Base-by-base conservation (phyloP, 192 early-diverging fungal genomes). In the Coemansia sp. region DNA sequence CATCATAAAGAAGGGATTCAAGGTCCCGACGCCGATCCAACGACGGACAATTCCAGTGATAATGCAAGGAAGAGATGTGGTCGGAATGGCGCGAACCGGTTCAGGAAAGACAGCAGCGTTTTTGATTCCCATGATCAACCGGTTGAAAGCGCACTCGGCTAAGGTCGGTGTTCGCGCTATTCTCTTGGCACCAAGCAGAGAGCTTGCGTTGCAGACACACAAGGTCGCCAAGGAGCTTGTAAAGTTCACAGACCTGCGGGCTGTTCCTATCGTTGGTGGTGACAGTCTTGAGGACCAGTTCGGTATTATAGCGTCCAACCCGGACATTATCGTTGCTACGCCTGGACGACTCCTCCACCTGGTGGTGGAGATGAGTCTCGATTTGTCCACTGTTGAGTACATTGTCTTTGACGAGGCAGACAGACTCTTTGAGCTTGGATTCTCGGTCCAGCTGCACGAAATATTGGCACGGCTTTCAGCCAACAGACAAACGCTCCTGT, bases 331-430 rank as follows among this genome's bases (percentile, higher is more conserved):
- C 33, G 87, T 93, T 43, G 93, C 91, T 7, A 94, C 92, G 4
- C 92, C 93, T 20, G 93, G 92, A 71, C 88, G 93, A 68, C 73
- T 93, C 21, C 73, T 95, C 52, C 93, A 94, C 77, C 79, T 93
- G 69, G 74, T 90, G 18, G 89, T 99, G 10, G 96, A 99, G 78
- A 97, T 95, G 92, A 63, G 43, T 26, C 71, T 95, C 51, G 93
- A 95, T 62, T 68, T 99, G 56, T 87, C 86, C 60, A 93, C 89
- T 6, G 89, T 97, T 29, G 93, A 97, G 75, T 95, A 95, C 75
- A 87, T 99, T 77, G 95, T 97, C 0, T 97, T 97, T 86, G 95
- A 99, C 74, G 97, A 99, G 72, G 96, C 96, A n/a, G 96, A 99
- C 86, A 87, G 97, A 15, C 83, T 98, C 56, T 98, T 98, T 75